Evolutionary conservation across 23 red algal genomes (phyloP).

Genomic region (Rhodosorus marinus): DNA sequence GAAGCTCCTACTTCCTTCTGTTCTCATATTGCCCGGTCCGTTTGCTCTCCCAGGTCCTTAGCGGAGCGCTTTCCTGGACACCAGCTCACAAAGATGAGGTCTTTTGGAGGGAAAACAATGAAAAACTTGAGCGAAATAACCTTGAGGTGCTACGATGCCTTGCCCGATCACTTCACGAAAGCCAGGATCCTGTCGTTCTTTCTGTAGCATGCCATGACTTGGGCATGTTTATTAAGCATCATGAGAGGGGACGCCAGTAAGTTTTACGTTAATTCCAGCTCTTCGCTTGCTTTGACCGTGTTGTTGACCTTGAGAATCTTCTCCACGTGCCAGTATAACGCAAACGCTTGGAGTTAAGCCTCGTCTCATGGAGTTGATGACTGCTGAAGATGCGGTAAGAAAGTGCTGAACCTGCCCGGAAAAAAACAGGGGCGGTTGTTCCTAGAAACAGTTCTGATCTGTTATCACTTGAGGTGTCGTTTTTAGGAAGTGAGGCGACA

Average conservation of each 20-base stretch:
- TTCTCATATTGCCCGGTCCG: too few species aligned
- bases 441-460: too few species aligned
- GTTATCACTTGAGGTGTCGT: too few species aligned
- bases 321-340: too few species aligned
- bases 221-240: slow-evolving; percentile 58
- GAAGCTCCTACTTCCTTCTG: too few species aligned
- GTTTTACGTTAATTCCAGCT: too few species aligned
- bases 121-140: slow-evolving; percentile 57
- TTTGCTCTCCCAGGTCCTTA: too few species aligned
- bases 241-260: slow-evolving; percentile 46
- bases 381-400: slow-evolving; percentile 35
- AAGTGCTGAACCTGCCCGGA: too few species aligned
- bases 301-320: too few species aligned
- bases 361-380: slow-evolving; percentile 86
- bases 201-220: slow-evolving; percentile 76
- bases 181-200: slow-evolving; percentile 26
- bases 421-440: too few species aligned
- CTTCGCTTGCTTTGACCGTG: too few species aligned
- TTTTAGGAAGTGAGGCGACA: slow-evolving; percentile 32
- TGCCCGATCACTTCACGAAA: slow-evolving; percentile 30
- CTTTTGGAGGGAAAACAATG: slow-evolving; percentile 71
- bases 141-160: slow-evolving; percentile 49
- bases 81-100: slow-evolving; percentile 50
- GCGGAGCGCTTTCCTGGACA: slow-evolving; percentile 75
- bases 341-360: slow-evolving; percentile 58